Percentiles rank a stretch among this genome's conserved stretches.
Evolutionary conservation across 768 basidiomycete genomes (phyloP).

Genomic region (Russula vinacea): DNA sequence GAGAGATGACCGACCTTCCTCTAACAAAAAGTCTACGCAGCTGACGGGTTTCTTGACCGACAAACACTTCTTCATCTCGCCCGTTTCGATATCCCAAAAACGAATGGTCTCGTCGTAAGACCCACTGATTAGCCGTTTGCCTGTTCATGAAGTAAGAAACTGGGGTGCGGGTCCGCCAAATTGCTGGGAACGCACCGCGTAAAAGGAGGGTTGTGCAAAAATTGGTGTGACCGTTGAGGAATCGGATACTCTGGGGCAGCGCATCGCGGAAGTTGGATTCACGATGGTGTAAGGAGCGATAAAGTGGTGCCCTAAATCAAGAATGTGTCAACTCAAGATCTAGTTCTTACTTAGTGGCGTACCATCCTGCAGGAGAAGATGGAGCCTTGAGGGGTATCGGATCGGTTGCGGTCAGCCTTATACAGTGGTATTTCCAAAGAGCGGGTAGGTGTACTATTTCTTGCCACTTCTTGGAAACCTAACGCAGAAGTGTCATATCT

Average conservation of each 20-base stretch:
- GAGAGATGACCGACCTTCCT: constrained; percentile 54
- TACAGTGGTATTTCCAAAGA: constrained; percentile 74
- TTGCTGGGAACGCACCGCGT: constrained; percentile 40
- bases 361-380: constrained; percentile 69
- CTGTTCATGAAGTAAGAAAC: constrained; percentile 34
- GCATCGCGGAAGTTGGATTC: constrained; percentile 80
- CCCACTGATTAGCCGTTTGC: constrained; percentile 81
- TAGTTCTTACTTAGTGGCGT: constrained; percentile 32
- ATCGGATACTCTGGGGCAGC: constrained; percentile 69
- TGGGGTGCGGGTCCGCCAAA: background rate
- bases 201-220: constrained; percentile 82
- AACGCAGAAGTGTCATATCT: constrained; percentile 4
- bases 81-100: constrained; percentile 81
- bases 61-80: constrained; percentile 68
- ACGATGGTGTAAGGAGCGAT: constrained; percentile 77
- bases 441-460: constrained; percentile 57
- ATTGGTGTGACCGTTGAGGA: constrained; percentile 80
- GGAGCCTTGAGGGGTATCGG: constrained; percentile 65
- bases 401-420: constrained; percentile 68
- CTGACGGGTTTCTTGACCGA: constrained; percentile 87
- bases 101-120: constrained; percentile 91
- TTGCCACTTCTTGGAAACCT: constrained; percentile 48
- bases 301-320: constrained; percentile 55
- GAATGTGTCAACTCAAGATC: background rate
- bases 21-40: constrained; percentile 80